phyloP scores from a whole-genome alignment of 2,329 filamentous ascomycete species.

The Myriosclerotinia curreyana region DNA sequence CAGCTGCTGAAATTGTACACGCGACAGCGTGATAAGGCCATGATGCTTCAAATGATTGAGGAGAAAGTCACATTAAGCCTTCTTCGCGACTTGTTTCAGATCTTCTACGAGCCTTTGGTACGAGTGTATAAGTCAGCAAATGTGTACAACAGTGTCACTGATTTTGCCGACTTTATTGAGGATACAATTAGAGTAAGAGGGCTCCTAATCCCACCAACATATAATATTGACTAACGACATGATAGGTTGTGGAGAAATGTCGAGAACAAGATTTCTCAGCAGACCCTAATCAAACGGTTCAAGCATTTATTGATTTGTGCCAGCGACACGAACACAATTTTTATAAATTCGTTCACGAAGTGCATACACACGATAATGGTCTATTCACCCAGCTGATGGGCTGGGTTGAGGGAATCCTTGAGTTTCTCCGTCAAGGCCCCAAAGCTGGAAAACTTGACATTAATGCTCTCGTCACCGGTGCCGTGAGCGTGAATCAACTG shows the following conservation, averaged over 20 bases:
- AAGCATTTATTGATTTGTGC: constrained; percentile 96
- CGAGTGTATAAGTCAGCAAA: constrained; percentile 98
- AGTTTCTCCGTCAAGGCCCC: constrained; percentile 86
- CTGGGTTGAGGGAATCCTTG: constrained; percentile 93
- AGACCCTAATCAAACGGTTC: constrained; percentile 96
- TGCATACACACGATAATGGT: constrained; percentile 94
- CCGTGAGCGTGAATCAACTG: constrained; percentile 62
- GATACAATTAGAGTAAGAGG: constrained; percentile 75
- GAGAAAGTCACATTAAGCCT: constrained; percentile 96
- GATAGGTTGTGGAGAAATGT: constrained; percentile 61
- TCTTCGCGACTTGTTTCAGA: constrained; percentile 93
- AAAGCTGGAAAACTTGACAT: constrained; percentile 85
- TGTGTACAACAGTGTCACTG: constrained; percentile 94
- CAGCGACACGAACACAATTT: constrained; percentile 93
- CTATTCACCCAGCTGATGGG: constrained; percentile 95
- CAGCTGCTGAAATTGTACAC: constrained; percentile 90
- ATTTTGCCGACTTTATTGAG: constrained; percentile 89
- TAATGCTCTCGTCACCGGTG: constrained; percentile 86
- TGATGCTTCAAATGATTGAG: constrained; percentile 95
- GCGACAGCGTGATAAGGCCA: constrained; percentile 87
- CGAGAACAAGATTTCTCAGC: constrained; percentile 78
- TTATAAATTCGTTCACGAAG: constrained; percentile 98
- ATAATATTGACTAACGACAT: constrained; percentile 25
- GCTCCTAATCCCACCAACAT: background rate
- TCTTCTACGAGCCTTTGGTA: constrained; percentile 97